Evolutionary conservation across 2,329 filamentous ascomycete species (phyloP), one percentile per base, ranked within the genome.

Genomic region (Ophiosphaerella korrae): DNA sequence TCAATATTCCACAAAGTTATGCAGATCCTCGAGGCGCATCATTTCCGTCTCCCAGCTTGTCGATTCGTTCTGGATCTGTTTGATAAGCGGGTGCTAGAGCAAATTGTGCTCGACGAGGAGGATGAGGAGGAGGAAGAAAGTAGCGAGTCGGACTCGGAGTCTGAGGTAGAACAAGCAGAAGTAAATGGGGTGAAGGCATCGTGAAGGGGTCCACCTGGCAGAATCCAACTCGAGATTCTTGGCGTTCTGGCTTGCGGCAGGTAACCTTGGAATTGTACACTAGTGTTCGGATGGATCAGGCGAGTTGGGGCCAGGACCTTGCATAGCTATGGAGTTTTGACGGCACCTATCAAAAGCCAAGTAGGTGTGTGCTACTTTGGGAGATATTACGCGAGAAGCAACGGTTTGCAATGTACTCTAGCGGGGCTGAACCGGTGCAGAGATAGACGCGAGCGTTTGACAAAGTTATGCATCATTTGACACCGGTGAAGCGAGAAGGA

Each of bases 21-120:
- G 79, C 84, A 85, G 7, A 81, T 97, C 42, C 81, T 99, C 52
- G 92, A 97, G 73, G 87, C 85, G 60, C 93, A 96, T 64, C 91
- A 95, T 69, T 97, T 94, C 74, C 85, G 92, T 18, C 82, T 99
- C 2, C 88, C 88, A 1, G 89, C 95, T 24, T 88, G 93, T 55
- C 87, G 93, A 39, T 92, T 96, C 75, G 89, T 96, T 32, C 87
- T 97, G 52, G 94, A 97, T 69, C 77, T 99, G 18, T 99, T 99
- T 66, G 93, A 97, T 67, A 94, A 93, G 75, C 87, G 84, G 52
- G 90, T 97, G 37, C 81, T 97, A 75, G 82, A 92, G 57, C 84
- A 85, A 58, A 89, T 97, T 53, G 89, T 99, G 11, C 86, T 96
- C 50, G 87, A 89, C 44, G 88, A 90, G 63, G 88, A 89, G 16